Evolutionary conservation across 2,329 filamentous ascomycete genomes (phyloP).

Genomic region (Acephala macrosclerotiorum): DNA sequence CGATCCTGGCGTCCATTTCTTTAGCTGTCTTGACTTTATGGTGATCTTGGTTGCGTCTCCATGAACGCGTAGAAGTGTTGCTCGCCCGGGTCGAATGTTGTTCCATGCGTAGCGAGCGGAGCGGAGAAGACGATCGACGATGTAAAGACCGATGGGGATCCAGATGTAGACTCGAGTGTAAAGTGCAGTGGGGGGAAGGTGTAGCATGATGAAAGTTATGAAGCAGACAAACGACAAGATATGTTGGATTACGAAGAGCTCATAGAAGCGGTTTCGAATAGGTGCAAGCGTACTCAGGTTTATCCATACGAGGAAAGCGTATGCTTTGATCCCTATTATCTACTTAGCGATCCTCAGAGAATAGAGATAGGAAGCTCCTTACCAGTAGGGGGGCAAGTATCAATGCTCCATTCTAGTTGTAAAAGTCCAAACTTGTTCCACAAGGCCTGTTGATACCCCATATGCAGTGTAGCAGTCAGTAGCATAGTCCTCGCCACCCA

Average conservation of each 20-base stretch:
- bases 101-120: constrained; percentile 13
- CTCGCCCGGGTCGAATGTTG: constrained; percentile 16
- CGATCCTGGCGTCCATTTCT: background rate
- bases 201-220: constrained; percentile 12
- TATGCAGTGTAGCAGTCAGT: constrained; percentile 20
- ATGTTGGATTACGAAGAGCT: constrained; percentile 22
- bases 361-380: background rate
- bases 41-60: constrained; percentile 3
- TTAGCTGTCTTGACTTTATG: background rate
- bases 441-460: constrained; percentile 14
- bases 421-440: constrained; percentile 15
- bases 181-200: constrained; percentile 6
- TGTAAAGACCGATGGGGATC: constrained; percentile 16
- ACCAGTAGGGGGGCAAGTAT: constrained; percentile 15
- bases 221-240: constrained; percentile 10
- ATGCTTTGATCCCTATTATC: constrained; percentile 18
- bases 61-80: constrained; percentile 1
- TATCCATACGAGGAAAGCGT: constrained; percentile 16
- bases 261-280: constrained; percentile 16
- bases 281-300: constrained; percentile 15
- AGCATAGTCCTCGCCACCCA: constrained; percentile 18
- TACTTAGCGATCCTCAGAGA: no score
- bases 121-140: constrained; percentile 10
- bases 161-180: constrained; percentile 18
- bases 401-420: constrained; percentile 14